These are phyloP conservation scores for Coprinopsis strossmayeri DNA, from an alignment of 768 basidiomycete species.

Conservation along the genomic window DNA sequence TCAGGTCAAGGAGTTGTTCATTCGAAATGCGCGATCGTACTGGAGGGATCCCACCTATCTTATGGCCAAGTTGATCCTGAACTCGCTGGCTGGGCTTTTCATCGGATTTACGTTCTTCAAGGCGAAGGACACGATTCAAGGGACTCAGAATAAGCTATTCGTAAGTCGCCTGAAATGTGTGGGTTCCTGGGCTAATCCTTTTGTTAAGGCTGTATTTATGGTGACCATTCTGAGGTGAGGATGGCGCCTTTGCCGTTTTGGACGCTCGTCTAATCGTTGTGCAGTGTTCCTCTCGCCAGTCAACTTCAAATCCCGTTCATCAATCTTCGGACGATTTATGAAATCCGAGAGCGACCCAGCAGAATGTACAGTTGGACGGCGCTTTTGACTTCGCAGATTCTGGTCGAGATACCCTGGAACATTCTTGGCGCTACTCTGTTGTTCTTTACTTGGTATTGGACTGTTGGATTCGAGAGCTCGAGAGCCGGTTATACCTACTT, in stretches of 20 bases:
- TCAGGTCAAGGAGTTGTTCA: slow-evolving; percentile 38
- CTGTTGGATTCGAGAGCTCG: slow-evolving; percentile 49
- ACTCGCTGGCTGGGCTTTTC: slow-evolving; percentile 47
- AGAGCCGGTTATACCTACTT: slow-evolving; percentile 59
- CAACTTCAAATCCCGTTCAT: slow-evolving; percentile 62
- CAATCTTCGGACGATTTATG: slow-evolving; percentile 51
- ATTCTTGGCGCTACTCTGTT: slow-evolving; percentile 49
- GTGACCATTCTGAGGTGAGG: neutral
- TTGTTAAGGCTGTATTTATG: neutral
- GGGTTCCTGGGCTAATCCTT: neutral
- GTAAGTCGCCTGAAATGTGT: slow-evolving; percentile 10
- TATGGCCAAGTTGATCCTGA: slow-evolving; percentile 50
- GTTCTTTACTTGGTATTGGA: slow-evolving; percentile 69
- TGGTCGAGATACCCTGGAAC: slow-evolving; percentile 55
- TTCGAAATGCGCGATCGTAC: slow-evolving; percentile 37
- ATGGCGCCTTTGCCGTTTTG: neutral
- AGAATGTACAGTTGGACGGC: slow-evolving; percentile 63
- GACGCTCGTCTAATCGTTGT: neutral
- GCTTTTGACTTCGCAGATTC: slow-evolving; percentile 44
- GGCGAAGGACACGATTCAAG: slow-evolving; percentile 45
- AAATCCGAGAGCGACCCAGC: slow-evolving; percentile 59
- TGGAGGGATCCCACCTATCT: slow-evolving; percentile 58
- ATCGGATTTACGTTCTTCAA: slow-evolving; percentile 62
- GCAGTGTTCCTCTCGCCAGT: slow-evolving; percentile 46
- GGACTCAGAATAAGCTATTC: slow-evolving; percentile 61